Evolutionary conservation across 2,329 filamentous ascomycete species (phyloP), one percentile per base, ranked within the genome.

Genomic region (Talaromyces sp.): DNA sequence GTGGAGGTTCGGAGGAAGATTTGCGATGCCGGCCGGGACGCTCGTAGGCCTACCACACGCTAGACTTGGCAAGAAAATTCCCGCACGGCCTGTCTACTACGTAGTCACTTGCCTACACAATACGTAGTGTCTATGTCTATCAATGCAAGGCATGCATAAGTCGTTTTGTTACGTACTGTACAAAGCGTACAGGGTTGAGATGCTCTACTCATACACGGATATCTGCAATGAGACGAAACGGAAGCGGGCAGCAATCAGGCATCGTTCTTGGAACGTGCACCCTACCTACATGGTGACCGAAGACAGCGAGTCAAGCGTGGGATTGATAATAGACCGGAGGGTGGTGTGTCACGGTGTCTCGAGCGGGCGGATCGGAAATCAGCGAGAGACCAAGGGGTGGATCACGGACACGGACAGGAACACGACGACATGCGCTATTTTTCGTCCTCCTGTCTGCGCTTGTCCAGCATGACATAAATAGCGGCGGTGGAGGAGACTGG

Each of bases 351-450:
- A 62, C 45, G 41, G 50, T 45, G 41, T 37, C 39, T 31, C 13
- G 60, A 56, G 61, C 61, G 61, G 50, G 61, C 61, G 61, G 61
- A 63, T 50, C 60, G 37, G 60, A 43, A 62, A 62, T 27, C 47
- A 62, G 19, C 52, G 33, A 56, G 52, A 43, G 47, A 49, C 4
- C 19, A 33, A 43, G 49, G 60, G 60, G 60, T 63, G 60, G 60
- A 63, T 63, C 56, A 27, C 35, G 52, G 52, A 39, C 52, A 33
- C 27, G 33, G 47, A 47, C 19, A 47, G 41, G 49, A 35, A 37
- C 47, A 16, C 45, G 27, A 50, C 31, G 19, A 62, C 27, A 63
- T 63, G 61, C 61, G 61, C 50, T 39, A 63, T 57, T 63, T 63
- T 63, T 27, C 41, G 3, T 45, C 9, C 14, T 63, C 22, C 3